Conservation (phyloP, 345 rosid genomes). For the Salix caprea region DNA sequence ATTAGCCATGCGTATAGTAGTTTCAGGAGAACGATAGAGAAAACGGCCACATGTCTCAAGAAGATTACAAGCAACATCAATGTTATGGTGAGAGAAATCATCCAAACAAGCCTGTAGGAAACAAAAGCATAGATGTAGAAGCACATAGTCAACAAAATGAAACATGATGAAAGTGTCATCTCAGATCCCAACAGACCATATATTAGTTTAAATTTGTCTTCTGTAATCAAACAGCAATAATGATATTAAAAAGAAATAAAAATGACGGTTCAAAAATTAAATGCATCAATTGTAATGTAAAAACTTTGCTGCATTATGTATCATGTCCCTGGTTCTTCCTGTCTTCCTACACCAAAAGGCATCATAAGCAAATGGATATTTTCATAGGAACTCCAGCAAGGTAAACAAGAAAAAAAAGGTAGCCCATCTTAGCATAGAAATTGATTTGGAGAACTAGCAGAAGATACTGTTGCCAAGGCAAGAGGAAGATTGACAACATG, state of each 20-base stretch:
- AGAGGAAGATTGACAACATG: neutral
- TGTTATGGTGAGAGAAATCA: conserved; percentile 98
- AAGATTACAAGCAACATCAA: conserved; percentile 98
- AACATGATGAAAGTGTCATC: neutral
- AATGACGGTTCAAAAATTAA: neutral
- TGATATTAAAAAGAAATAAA: neutral
- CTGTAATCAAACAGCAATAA: neutral
- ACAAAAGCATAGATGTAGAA: neutral
- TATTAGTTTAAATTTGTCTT: neutral
- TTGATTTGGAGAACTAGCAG: neutral
- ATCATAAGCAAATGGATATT: neutral
- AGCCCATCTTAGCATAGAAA: neutral
- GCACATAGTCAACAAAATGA: neutral
- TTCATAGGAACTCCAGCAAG: neutral
- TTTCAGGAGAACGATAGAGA: conserved; percentile 95
- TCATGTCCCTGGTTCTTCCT: neutral
- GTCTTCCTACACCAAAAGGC: neutral
- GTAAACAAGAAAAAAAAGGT: neutral
- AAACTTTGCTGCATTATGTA: neutral
- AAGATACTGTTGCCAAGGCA: neutral
- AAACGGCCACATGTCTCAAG: conserved; percentile 98
- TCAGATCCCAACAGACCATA: neutral
- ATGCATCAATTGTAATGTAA: neutral
- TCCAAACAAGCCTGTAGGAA: conserved; percentile 83
- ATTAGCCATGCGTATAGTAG: conserved; percentile 85